Percentiles rank a stretch among this genome's conserved stretches.
Conservation (phyloP, 2,329 filamentous ascomycete species). For the Fusarium chlamydosporum region DNA sequence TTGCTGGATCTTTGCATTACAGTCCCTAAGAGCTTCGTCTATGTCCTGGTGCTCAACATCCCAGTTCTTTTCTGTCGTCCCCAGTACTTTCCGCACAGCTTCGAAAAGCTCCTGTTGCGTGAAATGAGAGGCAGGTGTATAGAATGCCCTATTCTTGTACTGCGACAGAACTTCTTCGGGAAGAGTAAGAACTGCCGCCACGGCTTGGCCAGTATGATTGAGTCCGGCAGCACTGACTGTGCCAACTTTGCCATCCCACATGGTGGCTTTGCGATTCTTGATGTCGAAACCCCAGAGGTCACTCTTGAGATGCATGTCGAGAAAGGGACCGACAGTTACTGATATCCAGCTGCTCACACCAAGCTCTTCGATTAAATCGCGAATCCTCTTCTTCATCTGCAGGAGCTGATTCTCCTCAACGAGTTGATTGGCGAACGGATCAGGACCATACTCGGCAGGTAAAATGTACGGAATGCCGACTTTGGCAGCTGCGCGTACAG, state of each 20-base stretch:
- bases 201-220: constrained; percentile 11
- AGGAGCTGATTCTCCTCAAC: constrained; percentile 29
- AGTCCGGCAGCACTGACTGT: constrained; percentile 16
- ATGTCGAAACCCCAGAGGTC: constrained; percentile 30
- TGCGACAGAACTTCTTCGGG: background rate
- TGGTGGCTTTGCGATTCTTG: constrained; percentile 15
- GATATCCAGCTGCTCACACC: constrained; percentile 34
- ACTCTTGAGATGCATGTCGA: constrained; percentile 18
- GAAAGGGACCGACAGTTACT: constrained; percentile 21
- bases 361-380: constrained; percentile 26
- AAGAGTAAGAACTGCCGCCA: constrained; percentile 18
- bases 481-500: constrained; percentile 25
- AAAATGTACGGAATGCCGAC: constrained; percentile 8
- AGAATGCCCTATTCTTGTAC: constrained; percentile 31
- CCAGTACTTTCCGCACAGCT: constrained; percentile 14
- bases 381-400: constrained; percentile 19
- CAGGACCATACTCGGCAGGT: constrained; percentile 31
- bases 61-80: constrained; percentile 24
- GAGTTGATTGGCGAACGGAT: constrained; percentile 16
- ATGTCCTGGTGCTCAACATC: constrained; percentile 8
- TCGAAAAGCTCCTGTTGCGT: constrained; percentile 26
- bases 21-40: constrained; percentile 12
- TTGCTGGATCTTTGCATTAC: constrained; percentile 12
- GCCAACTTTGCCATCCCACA: constrained; percentile 3
- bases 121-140: constrained; percentile 6